These are phyloP conservation scores for Gaertneriomyces sp. DNA, from an alignment of 192 early-diverging fungal species.

Conservation along the genomic window DNA sequence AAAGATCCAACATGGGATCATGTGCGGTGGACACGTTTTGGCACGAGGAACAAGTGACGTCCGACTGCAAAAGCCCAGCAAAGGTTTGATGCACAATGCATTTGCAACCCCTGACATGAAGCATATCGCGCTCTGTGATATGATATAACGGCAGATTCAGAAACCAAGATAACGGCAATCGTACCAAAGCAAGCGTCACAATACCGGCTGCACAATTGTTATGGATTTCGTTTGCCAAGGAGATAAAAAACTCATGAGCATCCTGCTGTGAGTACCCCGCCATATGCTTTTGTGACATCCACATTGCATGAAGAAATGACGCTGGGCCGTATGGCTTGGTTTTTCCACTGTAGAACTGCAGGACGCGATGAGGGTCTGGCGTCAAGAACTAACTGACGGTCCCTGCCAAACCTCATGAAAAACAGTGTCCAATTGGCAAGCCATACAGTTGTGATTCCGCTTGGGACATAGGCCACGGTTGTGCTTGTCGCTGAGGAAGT, in stretches of 20 bases:
- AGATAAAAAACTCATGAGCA: conserved; percentile 96
- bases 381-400: too few relatives aligned
- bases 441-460: conserved; percentile 65
- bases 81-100: conserved; percentile 91
- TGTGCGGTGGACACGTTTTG: conserved; percentile 71
- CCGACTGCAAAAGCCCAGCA: conserved; percentile 83
- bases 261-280: conserved; percentile 95
- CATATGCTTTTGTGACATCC: conserved; percentile 80
- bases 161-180: too few relatives aligned
- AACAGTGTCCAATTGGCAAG: conserved; percentile 86
- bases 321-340: conserved; percentile 76
- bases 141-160: too few relatives aligned
- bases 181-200: too few relatives aligned
- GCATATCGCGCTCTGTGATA: too few relatives aligned
- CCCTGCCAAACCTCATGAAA: conserved; percentile 60
- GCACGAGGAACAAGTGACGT: conserved; percentile 81
- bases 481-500: conserved; percentile 92
- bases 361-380: background rate
- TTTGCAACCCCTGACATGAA: conserved; percentile 50
- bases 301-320: conserved; percentile 80
- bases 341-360: conserved; percentile 65
- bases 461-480: conserved; percentile 61
- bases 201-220: conserved; percentile 35
- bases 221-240: conserved; percentile 83
- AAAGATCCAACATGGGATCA: conserved; percentile 90